Evolutionary conservation across 2,329 filamentous ascomycete genomes (phyloP).

Genomic region (Didymella glomerata): DNA sequence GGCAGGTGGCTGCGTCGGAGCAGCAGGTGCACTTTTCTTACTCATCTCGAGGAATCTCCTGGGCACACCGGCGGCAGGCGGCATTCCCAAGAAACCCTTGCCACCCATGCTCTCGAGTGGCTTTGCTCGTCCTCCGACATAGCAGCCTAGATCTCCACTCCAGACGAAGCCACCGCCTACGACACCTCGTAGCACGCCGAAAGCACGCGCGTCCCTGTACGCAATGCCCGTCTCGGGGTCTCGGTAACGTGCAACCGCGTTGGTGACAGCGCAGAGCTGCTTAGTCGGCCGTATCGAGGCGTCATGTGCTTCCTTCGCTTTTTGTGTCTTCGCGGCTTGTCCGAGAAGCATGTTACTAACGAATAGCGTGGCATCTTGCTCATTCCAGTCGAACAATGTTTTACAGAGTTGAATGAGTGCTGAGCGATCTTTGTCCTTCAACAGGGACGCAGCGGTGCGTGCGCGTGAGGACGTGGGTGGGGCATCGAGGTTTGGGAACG

Average conservation of each 20-base stretch:
- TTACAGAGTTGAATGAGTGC: slow-evolving; percentile 65
- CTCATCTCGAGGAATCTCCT: slow-evolving; percentile 68
- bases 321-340: slow-evolving; percentile 54
- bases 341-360: slow-evolving; percentile 54
- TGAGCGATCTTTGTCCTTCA: slow-evolving; percentile 52
- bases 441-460: slow-evolving; percentile 56
- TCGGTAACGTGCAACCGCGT: slow-evolving; percentile 79
- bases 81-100: slow-evolving; percentile 54
- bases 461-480: slow-evolving; percentile 53
- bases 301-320: slow-evolving; percentile 46
- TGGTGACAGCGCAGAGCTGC: slow-evolving; percentile 78
- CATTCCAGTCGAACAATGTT: slow-evolving; percentile 47
- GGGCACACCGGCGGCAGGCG: slow-evolving; percentile 79
- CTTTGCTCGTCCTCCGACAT: slow-evolving; percentile 70
- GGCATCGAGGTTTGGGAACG: slow-evolving; percentile 55
- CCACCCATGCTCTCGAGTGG: slow-evolving; percentile 40
- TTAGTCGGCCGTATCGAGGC: slow-evolving; percentile 44
- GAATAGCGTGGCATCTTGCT: slow-evolving; percentile 40
- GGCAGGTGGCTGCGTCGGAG: neutral
- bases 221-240: slow-evolving; percentile 85
- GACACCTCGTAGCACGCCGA: slow-evolving; percentile 80
- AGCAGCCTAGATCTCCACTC: slow-evolving; percentile 82
- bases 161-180: slow-evolving; percentile 78
- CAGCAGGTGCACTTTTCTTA: slow-evolving; percentile 22
- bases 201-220: slow-evolving; percentile 82